Evolutionary conservation across 2,329 filamentous ascomycete species (phyloP).

Genomic region (Alternaria postmessia): DNA sequence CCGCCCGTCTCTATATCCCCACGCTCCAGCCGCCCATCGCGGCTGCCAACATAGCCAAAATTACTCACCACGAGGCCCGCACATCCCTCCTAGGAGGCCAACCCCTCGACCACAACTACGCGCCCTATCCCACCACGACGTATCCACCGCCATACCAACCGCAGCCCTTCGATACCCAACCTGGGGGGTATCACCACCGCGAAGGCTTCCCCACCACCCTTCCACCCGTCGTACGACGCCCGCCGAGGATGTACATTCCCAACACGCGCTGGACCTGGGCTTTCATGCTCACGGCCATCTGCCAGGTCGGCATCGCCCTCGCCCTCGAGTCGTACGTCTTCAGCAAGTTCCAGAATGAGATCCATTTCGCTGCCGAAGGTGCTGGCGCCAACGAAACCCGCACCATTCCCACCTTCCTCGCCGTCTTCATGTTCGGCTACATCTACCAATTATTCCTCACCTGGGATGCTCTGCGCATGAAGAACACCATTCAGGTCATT

Average conservation of each 20-base stretch:
- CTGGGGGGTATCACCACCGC: slow-evolving; percentile 57
- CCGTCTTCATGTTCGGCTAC: slow-evolving; percentile 97
- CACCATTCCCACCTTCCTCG: slow-evolving; percentile 92
- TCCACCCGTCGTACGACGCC: slow-evolving; percentile 46
- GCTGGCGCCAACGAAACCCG: slow-evolving; percentile 54
- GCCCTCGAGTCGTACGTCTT: slow-evolving; percentile 90
- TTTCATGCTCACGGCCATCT: slow-evolving; percentile 76
- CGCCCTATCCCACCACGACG: slow-evolving; percentile 48
- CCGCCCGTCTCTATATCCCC: slow-evolving; percentile 28
- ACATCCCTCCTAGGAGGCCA: slow-evolving; percentile 68
- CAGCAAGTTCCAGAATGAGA: slow-evolving; percentile 77
- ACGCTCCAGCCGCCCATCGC: slow-evolving; percentile 44
- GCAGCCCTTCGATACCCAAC: slow-evolving; percentile 55
- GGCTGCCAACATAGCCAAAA: slow-evolving; percentile 56
- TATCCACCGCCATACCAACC: slow-evolving; percentile 53
- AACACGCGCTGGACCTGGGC: slow-evolving; percentile 87
- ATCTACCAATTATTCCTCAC: slow-evolving; percentile 89
- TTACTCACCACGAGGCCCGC: slow-evolving; percentile 64
- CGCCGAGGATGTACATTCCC: slow-evolving; percentile 73
- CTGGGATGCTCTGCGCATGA: slow-evolving; percentile 90
- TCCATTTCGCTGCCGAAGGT: slow-evolving; percentile 53
- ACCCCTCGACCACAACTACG: slow-evolving; percentile 60
- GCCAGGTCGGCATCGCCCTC: slow-evolving; percentile 83
- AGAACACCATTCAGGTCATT: slow-evolving; percentile 99
- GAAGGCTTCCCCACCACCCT: slow-evolving; percentile 54